A percentile compares a stretch with the other conserved stretches of the same genome.
These are phyloP conservation scores for Populus trichocarpa DNA, from an alignment of 441 rosid species.

Conservation along the genomic window DNA sequence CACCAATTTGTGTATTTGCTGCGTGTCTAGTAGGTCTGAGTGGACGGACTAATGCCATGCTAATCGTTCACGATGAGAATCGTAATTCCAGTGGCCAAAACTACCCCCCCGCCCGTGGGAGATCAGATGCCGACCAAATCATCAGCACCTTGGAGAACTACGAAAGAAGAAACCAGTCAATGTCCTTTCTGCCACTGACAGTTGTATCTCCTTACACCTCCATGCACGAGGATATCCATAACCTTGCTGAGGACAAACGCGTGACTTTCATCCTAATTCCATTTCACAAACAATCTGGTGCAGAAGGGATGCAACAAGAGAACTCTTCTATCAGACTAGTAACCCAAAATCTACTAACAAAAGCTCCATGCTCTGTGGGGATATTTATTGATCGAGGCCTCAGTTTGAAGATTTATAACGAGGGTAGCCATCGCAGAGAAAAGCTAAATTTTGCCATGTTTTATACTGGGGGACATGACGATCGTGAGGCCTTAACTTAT, in stretches of 20 bases:
- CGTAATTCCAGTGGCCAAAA: not conserved
- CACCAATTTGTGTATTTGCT: slow-evolving; percentile 43
- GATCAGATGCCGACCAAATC: slow-evolving; percentile 39
- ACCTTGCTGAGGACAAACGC: slow-evolving; percentile 39
- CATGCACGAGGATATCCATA: slow-evolving; percentile 53
- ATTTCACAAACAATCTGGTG: slow-evolving; percentile 36
- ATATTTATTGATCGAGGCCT: slow-evolving; percentile 55
- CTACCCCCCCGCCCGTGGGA: slow-evolving; percentile 8
- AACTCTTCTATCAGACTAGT: slow-evolving; percentile 31
- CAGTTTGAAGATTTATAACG: not conserved
- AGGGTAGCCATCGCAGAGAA: not conserved
- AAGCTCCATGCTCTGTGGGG: slow-evolving; percentile 46
- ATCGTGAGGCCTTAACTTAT: slow-evolving; percentile 47
- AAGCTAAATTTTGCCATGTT: slow-evolving; percentile 28
- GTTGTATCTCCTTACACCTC: slow-evolving; percentile 48
- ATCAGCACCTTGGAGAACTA: slow-evolving; percentile 29
- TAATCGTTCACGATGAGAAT: slow-evolving; percentile 47
- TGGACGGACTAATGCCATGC: slow-evolving; percentile 53
- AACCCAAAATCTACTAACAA: slow-evolving; percentile 34
- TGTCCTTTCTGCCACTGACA: slow-evolving; percentile 40
- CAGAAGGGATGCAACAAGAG: slow-evolving; percentile 25
- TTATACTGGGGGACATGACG: slow-evolving; percentile 47
- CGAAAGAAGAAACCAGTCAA: slow-evolving; percentile 20
- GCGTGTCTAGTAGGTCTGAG: slow-evolving; percentile 54
- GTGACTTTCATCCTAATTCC: slow-evolving; percentile 39